These are phyloP conservation scores for Phascolomyces articulosus DNA, from an alignment of 371 early-diverging fungal genomes.

Conservation along the genomic window DNA sequence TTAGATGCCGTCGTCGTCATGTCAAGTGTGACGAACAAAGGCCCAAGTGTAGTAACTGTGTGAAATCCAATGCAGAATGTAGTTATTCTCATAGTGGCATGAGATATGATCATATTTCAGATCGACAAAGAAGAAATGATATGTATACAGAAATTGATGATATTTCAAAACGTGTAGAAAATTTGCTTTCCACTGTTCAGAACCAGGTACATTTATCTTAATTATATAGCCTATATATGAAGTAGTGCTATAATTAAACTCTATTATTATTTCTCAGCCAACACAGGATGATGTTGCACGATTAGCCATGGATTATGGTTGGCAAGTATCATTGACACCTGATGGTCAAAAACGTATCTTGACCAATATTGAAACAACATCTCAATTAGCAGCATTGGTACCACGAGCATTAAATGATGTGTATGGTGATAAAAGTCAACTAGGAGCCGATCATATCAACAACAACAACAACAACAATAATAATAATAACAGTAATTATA, in stretches of 20 bases:
- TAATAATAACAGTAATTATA: background rate
- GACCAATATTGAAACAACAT: constrained; percentile 24
- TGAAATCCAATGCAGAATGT: constrained; percentile 24
- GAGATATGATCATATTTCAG: constrained; percentile 30
- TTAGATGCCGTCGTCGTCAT: constrained; percentile 30
- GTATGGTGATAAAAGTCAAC: constrained; percentile 4
- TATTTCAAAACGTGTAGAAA: constrained; percentile 25
- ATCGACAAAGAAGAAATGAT: constrained; percentile 25
- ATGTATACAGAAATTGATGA: constrained; percentile 31
- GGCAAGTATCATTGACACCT: constrained; percentile 19
- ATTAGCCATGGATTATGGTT: constrained; percentile 24
- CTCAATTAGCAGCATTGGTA: constrained; percentile 23
- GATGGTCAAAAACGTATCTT: constrained; percentile 24
- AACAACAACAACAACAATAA: too few relatives aligned
- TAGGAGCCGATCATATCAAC: too few relatives aligned
- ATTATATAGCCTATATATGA: too few relatives aligned
- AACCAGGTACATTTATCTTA: constrained; percentile 19
- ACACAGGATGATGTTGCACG: constrained; percentile 23
- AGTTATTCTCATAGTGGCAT: constrained; percentile 27
- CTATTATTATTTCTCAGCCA: constrained; percentile 9
- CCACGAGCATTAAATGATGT: constrained; percentile 22
- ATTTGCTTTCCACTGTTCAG: constrained; percentile 14
- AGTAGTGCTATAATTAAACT: constrained; percentile 2
- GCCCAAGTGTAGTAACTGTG: constrained; percentile 26
- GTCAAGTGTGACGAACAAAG: constrained; percentile 28